Conservation (phyloP, 2,329 filamentous ascomycete genomes). For the Dactylellina parvicollis region DNA sequence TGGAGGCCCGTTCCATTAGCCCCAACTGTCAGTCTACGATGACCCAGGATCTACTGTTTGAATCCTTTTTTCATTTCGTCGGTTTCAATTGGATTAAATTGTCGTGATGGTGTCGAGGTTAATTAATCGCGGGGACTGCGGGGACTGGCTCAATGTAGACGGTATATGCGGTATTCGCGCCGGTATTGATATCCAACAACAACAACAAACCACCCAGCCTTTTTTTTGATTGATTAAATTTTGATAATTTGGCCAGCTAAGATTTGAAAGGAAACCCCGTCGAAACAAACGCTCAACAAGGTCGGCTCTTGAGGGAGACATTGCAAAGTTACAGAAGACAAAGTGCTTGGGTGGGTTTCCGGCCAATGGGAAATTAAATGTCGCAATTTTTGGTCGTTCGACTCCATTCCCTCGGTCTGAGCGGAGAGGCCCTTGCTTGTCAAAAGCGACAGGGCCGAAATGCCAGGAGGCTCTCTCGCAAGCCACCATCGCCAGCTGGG, state of each 20-base stretch:
- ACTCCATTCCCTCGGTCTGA: constrained; percentile 33
- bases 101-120: too few species aligned
- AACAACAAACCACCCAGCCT: neutral
- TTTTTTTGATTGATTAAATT: neutral
- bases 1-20: too few species aligned
- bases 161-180: too few species aligned
- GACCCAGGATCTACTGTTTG: too few species aligned
- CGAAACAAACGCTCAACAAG: constrained; percentile 50
- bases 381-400: constrained; percentile 44
- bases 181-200: neutral
- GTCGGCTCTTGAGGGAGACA: constrained; percentile 26
- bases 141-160: too few species aligned
- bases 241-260: neutral
- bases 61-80: neutral
- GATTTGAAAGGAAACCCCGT: constrained; percentile 19
- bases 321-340: neutral
- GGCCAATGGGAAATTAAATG: constrained; percentile 55
- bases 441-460: constrained; percentile 16
- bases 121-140: too few species aligned
- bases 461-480: constrained; percentile 31
- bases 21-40: too few species aligned
- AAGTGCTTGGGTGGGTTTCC: constrained; percentile 19
- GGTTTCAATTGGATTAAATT: neutral
- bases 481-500: constrained; percentile 1
- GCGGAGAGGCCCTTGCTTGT: constrained; percentile 33